phyloP scores from a whole-genome alignment of 2,329 filamentous ascomycete genomes.

The Cladorrhinum sp. region DNA sequence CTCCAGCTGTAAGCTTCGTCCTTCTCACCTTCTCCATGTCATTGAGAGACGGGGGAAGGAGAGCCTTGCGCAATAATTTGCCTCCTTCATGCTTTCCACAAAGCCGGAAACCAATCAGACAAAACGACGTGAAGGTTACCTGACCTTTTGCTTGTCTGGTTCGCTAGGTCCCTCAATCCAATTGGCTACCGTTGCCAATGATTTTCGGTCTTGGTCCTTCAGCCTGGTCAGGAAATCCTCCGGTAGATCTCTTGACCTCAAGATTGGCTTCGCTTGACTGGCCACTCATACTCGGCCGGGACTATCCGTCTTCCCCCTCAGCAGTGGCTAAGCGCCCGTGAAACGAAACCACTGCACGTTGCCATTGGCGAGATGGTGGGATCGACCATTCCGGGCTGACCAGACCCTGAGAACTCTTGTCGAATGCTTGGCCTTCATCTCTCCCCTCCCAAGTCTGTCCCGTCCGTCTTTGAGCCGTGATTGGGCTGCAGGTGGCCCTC shows the following conservation, averaged over 20 bases:
- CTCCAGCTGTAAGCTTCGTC: too few species aligned
- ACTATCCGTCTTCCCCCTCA: constrained; percentile 10
- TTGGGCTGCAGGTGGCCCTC: constrained; percentile 13
- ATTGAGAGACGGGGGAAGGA: neutral
- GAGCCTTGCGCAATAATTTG: neutral
- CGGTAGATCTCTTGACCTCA: constrained; percentile 11
- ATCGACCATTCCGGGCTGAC: constrained; percentile 6
- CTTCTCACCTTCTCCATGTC: too few species aligned
- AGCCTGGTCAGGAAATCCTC: constrained; percentile 2
- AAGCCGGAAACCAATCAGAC: neutral
- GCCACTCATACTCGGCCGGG: constrained; percentile 18
- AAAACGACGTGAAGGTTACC: constrained; percentile 12
- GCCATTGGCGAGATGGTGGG: constrained; percentile 17
- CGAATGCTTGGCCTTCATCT: constrained; percentile 6
- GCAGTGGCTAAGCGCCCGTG: constrained; percentile 21
- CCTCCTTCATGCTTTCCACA: neutral
- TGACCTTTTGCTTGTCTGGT: constrained; percentile 5
- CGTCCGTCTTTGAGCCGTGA: constrained; percentile 13
- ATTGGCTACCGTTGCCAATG: constrained; percentile 1
- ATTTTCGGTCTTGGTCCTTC: constrained; percentile 1
- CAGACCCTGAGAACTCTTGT: neutral
- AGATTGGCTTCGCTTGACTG: constrained; percentile 17
- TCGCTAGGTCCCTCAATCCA: neutral
- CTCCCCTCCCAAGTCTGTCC: constrained; percentile 12
- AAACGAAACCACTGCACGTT: constrained; percentile 20